Conservation (phyloP, 2,329 filamentous ascomycete species). For the Fusarium miscanthi region DNA sequence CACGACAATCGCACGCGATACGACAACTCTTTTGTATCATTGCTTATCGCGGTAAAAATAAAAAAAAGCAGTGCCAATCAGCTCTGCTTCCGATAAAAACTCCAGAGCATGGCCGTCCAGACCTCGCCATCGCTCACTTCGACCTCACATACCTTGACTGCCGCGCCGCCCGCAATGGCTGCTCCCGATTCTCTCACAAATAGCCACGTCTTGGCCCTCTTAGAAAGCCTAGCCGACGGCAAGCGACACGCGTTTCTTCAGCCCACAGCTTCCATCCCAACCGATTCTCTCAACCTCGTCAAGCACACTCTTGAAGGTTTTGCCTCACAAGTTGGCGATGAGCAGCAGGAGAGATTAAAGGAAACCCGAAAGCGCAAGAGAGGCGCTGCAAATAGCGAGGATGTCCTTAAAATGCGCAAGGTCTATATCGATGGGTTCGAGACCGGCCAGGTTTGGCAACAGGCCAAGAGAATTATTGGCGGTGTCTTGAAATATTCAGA, state of each 20-base stretch:
- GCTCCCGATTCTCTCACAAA: conserved; percentile 51
- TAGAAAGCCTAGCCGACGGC: conserved; percentile 66
- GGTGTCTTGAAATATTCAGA: conserved; percentile 63
- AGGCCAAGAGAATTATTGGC: conserved; percentile 83
- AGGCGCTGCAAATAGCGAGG: conserved; percentile 59
- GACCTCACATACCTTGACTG: conserved; percentile 72
- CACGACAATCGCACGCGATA: conserved; percentile 2
- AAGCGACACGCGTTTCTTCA: conserved; percentile 82
- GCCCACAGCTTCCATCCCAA: conserved; percentile 73
- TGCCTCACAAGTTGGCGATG: conserved; percentile 77
- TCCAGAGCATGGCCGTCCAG: conserved; percentile 51
- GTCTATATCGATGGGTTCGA: conserved; percentile 90
- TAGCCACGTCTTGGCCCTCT: conserved; percentile 60
- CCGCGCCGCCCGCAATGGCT: conserved; percentile 58
- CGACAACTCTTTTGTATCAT: not conserved
- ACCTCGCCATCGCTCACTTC: conserved; percentile 71
- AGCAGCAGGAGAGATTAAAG: conserved; percentile 75
- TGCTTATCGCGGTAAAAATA: not conserved
- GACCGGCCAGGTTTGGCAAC: conserved; percentile 92
- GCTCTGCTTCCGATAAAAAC: conserved; percentile 21
- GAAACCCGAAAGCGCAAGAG: conserved; percentile 84
- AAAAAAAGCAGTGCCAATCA: conserved; percentile 21
- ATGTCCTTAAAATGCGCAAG: conserved; percentile 80
- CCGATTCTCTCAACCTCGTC: conserved; percentile 77
- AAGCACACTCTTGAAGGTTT: conserved; percentile 84